Base-by-base conservation (phyloP, 257 asterid species). In the Jacaranda copaia region DNA sequence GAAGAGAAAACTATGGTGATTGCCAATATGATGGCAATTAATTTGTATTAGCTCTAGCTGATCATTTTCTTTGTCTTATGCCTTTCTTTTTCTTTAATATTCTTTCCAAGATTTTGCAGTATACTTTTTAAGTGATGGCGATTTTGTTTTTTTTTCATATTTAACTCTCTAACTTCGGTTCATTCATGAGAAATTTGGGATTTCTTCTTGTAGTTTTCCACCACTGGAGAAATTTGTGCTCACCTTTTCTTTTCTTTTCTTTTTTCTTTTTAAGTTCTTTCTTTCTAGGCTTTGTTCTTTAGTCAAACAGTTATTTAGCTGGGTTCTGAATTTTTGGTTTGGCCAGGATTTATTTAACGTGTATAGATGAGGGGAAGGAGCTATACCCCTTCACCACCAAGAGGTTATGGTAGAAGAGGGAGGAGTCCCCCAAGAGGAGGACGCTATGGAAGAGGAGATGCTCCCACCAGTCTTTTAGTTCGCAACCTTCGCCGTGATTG, bases 401-500 rank as follows among this genome's bases (percentile, higher is more conserved):
- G 97, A 81, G 99, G 96, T 75, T 90, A 91, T 80, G 88, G 97
- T 39, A 86, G 99, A 80, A 87, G 99, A 80, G 96, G 91, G 65
- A 82, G 96, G 74, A 92, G 97, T 76, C 97, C 97, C 8, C 85
- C 93, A 66, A 45, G 88, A 85, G 84, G 94, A 43, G 88, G 94
- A 16, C 88, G 93, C 19, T 75, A 84, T 75, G 88, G 90, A 52
- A 87, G 97, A 69, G 84, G 85, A 3, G 85, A 84, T 79, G 96
- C 89, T 42, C 97, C 98, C 0, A 95, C 99, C 36, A 93, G 99
- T 72, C 97, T 95, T 15, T 83, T 95, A 58, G 99, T 95, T 48
- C 97, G 98, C 55, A 95, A 95, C 71, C 98, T 93, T 77, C 97
- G 97, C 60, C 97, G 82, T 74, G 99, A 95, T 80, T 91, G 97